Conservation (phyloP, 345 rosid species). For the Lenwebbia sp. region DNA sequence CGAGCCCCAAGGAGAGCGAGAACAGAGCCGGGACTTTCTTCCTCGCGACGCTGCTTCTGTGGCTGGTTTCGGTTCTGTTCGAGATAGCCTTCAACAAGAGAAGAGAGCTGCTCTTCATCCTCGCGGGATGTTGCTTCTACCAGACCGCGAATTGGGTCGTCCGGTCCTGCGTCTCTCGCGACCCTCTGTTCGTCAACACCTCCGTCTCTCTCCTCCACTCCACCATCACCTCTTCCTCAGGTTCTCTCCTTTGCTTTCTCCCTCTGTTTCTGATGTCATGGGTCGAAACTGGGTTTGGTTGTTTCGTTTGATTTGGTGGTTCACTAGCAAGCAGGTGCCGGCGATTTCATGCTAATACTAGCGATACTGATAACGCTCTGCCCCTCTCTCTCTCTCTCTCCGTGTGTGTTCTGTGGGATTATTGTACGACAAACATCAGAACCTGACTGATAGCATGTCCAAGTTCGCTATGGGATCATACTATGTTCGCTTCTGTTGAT, state of each 20-base stretch:
- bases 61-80: constrained; percentile 70
- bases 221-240: constrained; percentile 64
- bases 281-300: background rate
- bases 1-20: constrained; percentile 7
- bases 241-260: constrained; percentile 1
- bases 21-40: constrained; percentile 49
- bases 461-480: background rate
- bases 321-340: background rate
- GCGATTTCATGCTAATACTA: background rate
- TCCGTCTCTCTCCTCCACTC: constrained; percentile 89
- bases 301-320: background rate
- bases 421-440: background rate
- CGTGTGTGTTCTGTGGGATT: background rate
- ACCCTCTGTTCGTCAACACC: constrained; percentile 82
- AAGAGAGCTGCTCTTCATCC: constrained; percentile 36
- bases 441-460: background rate
- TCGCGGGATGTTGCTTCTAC: constrained; percentile 49
- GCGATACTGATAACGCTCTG: background rate
- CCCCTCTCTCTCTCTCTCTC: background rate
- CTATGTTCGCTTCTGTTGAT: no score
- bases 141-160: constrained; percentile 59
- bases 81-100: constrained; percentile 60
- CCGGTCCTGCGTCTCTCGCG: constrained; percentile 53
- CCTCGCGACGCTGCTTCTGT: constrained; percentile 74
- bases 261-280: background rate